These are phyloP conservation scores for Nannizziopsis barbatae DNA, from an alignment of 2,329 filamentous ascomycete genomes.

Conservation along the genomic window DNA sequence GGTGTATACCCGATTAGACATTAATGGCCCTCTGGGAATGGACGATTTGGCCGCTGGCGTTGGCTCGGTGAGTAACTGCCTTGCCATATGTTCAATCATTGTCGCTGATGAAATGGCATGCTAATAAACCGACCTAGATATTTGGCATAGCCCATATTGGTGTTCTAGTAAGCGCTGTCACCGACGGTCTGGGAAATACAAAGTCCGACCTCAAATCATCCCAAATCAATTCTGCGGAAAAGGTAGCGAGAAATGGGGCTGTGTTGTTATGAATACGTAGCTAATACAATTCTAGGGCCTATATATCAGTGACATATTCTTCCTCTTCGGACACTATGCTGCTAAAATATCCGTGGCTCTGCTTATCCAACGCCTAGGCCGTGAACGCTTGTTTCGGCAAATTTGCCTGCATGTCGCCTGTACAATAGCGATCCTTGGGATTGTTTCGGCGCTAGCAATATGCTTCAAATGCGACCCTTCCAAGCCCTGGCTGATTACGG, in stretches of 20 bases:
- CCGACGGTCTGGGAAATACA: conserved; percentile 9
- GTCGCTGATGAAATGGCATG: not conserved
- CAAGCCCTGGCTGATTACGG: conserved; percentile 7
- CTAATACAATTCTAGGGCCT: not conserved
- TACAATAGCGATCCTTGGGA: conserved; percentile 16
- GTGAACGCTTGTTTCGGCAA: conserved; percentile 8
- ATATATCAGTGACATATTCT: conserved; percentile 15
- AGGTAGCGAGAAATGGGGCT: not conserved
- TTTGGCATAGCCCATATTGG: conserved; percentile 10
- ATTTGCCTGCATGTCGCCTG: conserved; percentile 9
- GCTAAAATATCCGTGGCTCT: conserved; percentile 23
- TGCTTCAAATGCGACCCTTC: conserved; percentile 15
- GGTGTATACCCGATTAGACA: conserved; percentile 19
- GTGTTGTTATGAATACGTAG: not conserved
- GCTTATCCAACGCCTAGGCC: conserved; percentile 22
- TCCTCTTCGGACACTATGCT: conserved; percentile 20
- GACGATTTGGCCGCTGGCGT: conserved; percentile 18
- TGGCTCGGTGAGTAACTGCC: conserved; percentile 19
- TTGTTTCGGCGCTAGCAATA: conserved; percentile 18
- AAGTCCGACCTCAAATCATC: not conserved
- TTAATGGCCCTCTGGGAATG: conserved; percentile 19
- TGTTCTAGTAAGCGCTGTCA: conserved; percentile 9
- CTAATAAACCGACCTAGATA: not conserved
- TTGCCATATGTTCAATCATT: not conserved
- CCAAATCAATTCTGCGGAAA: conserved; percentile 3